Conservation (phyloP, 2,329 filamentous ascomycete genomes). For the Colletotrichum sp. region DNA sequence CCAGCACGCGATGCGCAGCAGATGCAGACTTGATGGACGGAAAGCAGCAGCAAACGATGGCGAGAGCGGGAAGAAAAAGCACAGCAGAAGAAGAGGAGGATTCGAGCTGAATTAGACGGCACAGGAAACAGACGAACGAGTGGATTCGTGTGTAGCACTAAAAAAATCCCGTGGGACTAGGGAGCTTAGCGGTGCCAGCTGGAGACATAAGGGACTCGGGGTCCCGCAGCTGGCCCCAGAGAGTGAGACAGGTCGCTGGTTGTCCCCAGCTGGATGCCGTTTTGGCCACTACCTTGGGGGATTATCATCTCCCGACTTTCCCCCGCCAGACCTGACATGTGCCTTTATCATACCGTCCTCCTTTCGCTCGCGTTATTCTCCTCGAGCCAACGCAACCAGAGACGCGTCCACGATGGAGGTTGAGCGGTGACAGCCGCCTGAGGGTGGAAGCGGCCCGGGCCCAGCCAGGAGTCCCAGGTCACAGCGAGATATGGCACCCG, state of each 20-base stretch:
- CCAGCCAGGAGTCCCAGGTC: not conserved
- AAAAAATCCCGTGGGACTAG: not conserved
- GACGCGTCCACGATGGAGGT: not conserved
- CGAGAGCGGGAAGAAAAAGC: not conserved
- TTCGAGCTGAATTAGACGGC: not conserved
- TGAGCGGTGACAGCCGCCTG: not conserved
- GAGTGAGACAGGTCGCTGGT: not conserved
- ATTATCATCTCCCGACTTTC: not conserved
- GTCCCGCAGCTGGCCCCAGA: not conserved
- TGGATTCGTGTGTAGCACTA: slow-evolving; percentile 1
- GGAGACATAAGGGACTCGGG: not conserved
- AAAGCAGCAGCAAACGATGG: not conserved
- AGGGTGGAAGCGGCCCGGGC: not conserved
- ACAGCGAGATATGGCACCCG: not conserved
- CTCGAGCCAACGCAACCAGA: not conserved
- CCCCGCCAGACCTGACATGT: not conserved
- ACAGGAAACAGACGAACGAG: slow-evolving; percentile 7
- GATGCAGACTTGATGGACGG: not conserved
- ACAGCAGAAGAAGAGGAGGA: not conserved
- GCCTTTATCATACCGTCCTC: not conserved
- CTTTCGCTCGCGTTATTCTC: not conserved
- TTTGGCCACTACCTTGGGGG: not conserved
- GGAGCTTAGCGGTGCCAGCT: not conserved
- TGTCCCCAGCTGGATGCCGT: not conserved
- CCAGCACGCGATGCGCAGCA: not conserved